A percentile compares a stretch with the other conserved stretches of the same genome.
These are phyloP conservation scores for Brassica nigra DNA, from an alignment of 345 rosid species.

Conservation along the genomic window DNA sequence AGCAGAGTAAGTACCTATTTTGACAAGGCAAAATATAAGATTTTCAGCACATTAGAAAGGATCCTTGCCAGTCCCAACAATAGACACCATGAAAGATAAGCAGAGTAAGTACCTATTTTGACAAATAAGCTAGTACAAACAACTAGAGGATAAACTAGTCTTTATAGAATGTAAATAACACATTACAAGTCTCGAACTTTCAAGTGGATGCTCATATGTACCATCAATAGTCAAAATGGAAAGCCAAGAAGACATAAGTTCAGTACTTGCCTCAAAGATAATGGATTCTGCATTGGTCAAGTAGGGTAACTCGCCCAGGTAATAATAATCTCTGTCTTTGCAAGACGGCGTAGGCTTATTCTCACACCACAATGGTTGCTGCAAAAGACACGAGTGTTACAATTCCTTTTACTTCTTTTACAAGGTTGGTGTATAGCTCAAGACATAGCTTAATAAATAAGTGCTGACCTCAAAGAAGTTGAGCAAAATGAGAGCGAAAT, in stretches of 20 bases:
- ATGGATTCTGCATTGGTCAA: slow-evolving; percentile 67
- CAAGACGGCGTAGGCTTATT: slow-evolving; percentile 54
- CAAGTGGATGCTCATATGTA: background rate
- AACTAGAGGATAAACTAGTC: slow-evolving; percentile 5
- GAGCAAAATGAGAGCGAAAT: slow-evolving; percentile 66
- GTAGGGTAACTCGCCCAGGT: slow-evolving; percentile 90
- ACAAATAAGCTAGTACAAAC: background rate
- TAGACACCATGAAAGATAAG: background rate
- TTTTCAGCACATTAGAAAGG: slow-evolving; percentile 15
- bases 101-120: background rate
- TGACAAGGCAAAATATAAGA: background rate
- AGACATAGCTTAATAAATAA: background rate
- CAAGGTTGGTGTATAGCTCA: background rate
- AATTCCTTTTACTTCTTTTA: background rate
- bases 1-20: slow-evolving; percentile 54
- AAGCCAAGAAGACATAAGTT: background rate
- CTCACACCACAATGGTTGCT: slow-evolving; percentile 95
- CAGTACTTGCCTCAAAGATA: slow-evolving; percentile 65
- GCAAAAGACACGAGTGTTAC: slow-evolving; percentile 29
- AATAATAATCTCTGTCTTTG: slow-evolving; percentile 70
- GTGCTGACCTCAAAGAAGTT: slow-evolving; percentile 87
- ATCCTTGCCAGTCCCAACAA: background rate
- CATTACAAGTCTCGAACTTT: background rate
- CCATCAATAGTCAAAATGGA: background rate
- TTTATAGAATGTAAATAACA: background rate